A percentile compares a stretch with the other conserved stretches of the same genome.
Evolutionary conservation across 805 yeast species (phyloP).

Genomic region (Suhomyces vadensis): DNA sequence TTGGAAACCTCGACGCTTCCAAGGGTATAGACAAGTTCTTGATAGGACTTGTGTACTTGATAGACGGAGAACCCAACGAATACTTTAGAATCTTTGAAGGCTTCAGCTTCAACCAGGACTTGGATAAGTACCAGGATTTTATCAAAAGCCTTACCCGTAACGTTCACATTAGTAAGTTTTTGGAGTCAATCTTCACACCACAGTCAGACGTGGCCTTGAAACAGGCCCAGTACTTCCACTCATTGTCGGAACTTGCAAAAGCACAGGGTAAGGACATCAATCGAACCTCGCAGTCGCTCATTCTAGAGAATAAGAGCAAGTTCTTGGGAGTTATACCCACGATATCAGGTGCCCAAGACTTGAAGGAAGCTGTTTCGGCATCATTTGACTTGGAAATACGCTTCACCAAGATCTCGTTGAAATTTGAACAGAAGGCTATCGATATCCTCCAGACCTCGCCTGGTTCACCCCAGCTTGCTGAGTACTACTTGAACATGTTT

Average conservation of each 20-base stretch:
- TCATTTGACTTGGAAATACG: conserved; percentile 12
- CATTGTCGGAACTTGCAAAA: conserved; percentile 27
- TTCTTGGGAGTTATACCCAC: conserved; percentile 6
- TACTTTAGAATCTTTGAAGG: conserved; percentile 25
- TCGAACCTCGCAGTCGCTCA: conserved; percentile 2
- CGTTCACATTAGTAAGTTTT: conserved; percentile 18
- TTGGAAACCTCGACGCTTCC: conserved; percentile 15
- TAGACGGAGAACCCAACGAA: conserved; percentile 26
- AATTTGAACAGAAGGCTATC: conserved; percentile 30
- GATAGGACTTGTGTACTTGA: conserved; percentile 35
- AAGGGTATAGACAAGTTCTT: conserved; percentile 29
- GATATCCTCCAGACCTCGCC: conserved; percentile 13
- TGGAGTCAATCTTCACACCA: conserved; percentile 20
- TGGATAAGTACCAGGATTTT: conserved; percentile 1
- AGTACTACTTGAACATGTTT: conserved; percentile 24
- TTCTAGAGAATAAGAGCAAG: conserved; percentile 8
- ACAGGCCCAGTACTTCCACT: conserved; percentile 32
- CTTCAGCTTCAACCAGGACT: conserved; percentile 20
- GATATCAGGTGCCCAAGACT: not conserved
- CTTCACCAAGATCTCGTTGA: conserved; percentile 21
- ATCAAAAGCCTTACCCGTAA: conserved; percentile 1
- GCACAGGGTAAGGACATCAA: conserved; percentile 14
- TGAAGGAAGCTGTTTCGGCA: conserved; percentile 6
- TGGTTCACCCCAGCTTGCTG: conserved; percentile 9
- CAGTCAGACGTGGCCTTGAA: conserved; percentile 13